phyloP scores from a whole-genome alignment of 2,329 filamentous ascomycete genomes.

The Canariomyces notabilis region DNA sequence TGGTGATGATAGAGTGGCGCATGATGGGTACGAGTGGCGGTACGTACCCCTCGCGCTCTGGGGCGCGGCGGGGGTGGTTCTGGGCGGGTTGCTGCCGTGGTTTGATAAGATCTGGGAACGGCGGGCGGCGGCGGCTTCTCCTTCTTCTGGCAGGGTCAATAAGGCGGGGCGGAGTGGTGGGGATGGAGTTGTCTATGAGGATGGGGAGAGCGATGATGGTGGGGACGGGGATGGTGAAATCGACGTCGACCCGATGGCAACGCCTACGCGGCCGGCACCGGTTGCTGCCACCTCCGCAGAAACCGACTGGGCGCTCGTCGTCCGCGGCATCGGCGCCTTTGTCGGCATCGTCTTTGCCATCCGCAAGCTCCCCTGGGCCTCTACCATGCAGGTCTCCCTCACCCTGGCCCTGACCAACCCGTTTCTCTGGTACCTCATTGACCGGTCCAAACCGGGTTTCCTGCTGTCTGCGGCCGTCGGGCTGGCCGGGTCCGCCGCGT shows the following conservation, averaged over 20 bases:
- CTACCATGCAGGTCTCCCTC: conserved; percentile 85
- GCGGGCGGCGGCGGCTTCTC: conserved; percentile 31
- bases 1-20: no score
- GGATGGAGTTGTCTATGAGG: no score
- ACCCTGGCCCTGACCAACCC: conserved; percentile 89
- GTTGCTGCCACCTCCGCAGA: conserved; percentile 21
- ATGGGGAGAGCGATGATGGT: not conserved
- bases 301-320: conserved; percentile 67
- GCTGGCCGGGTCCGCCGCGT: conserved; percentile 60
- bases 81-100: conserved; percentile 79
- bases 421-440: conserved; percentile 91
- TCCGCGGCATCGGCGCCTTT: conserved; percentile 56
- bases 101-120: conserved; percentile 72
- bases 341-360: conserved; percentile 64
- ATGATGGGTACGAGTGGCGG: conserved; percentile 51
- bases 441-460: conserved; percentile 81
- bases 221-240: no score
- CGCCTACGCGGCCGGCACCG: conserved; percentile 18
- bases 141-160: not conserved
- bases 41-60: conserved; percentile 79
- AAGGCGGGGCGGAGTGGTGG: conserved; percentile 2
- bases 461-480: conserved; percentile 71
- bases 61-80: conserved; percentile 70
- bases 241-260: conserved; percentile 3
- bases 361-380: conserved; percentile 87